Evolutionary conservation across 306 rosid species (phyloP), one percentile per base, ranked within the genome.

Genomic region (Erythrophleum fordii): DNA sequence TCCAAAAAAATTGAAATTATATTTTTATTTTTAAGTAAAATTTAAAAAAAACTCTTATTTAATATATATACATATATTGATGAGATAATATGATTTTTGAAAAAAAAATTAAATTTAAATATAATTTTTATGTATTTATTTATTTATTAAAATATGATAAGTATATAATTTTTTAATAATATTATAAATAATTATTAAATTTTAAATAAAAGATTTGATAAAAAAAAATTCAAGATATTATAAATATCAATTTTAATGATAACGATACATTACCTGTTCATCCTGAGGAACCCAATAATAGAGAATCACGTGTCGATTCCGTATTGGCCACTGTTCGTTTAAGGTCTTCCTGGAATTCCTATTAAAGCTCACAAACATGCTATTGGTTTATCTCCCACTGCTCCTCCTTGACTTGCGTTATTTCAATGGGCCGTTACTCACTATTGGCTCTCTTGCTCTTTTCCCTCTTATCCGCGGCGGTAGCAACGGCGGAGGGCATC

Each of bases 351-450:
- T 0, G 17, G 17, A 59, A 42, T 12, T 11, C 12, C 8, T 46
- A 2, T 77, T 69, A 83, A 80, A 78, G 11, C 5, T 7, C 0
- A 0, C 35, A 39, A 0, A 44, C 18, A 20, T 12, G 41, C 26
- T 83, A 31, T 0, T 64, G 59, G 41, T 22, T 29, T n/a, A 3
- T 41, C 28, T 39, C 55, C 48, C 39, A 23, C 44, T 3, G n/a
- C 14, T 69, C 62, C 20, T 52, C 51, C 25, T 48, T 41, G 42
- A 65, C 79, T 68, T 65, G 62, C 16, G 48, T 37, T 18, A 11
- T 9, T 65, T 72, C 62, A 0, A 89, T 91, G 96, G 89, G 45
- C 13, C 87, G 83, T 77, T 26, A 48, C 29, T 8, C 68, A 12
- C 62, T 78, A 42, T 22, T 60, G 0, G 53, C 82, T 22, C 46